phyloP scores from a whole-genome alignment of 139 green algal genomes.

The Tetradesmus lagerheimii region DNA sequence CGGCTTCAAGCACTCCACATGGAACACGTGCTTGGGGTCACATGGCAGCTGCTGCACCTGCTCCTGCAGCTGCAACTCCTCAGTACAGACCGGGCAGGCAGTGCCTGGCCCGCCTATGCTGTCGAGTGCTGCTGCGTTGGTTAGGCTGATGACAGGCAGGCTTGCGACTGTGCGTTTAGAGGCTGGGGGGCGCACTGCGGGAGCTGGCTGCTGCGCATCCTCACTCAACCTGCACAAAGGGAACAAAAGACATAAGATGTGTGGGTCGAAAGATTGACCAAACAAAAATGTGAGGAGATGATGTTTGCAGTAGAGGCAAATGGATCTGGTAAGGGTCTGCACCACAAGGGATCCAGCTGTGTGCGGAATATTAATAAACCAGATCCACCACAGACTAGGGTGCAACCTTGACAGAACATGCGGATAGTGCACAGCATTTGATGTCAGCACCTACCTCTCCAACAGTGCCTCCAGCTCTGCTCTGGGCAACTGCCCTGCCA shows the following conservation, averaged over 20 bases:
- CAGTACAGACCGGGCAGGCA: conserved; percentile 55
- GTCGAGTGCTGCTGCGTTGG: not conserved
- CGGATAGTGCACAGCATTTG: not conserved
- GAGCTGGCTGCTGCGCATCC: not conserved
- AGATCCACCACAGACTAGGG: too few relatives aligned
- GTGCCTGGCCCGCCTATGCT: conserved; percentile 7
- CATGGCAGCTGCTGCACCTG: conserved; percentile 79
- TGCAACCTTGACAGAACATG: too few relatives aligned
- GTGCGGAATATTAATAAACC: too few relatives aligned
- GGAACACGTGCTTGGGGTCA: conserved; percentile 74
- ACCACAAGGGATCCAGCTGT: too few relatives aligned
- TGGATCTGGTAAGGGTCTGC: too few relatives aligned
- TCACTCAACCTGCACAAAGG: conserved; percentile 15
- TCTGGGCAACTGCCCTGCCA: conserved; percentile 29
- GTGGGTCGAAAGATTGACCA: not conserved
- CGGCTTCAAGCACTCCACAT: conserved; percentile 80
- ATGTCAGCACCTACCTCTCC: not conserved
- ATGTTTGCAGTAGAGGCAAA: not conserved
- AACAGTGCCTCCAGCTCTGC: conserved; percentile 38
- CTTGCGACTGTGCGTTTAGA: conserved; percentile 10
- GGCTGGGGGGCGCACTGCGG: not conserved
- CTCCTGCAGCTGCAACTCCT: conserved; percentile 66
- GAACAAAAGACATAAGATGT: not conserved
- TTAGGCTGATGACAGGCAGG: conserved; percentile 6
- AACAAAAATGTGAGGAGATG: not conserved